Evolutionary conservation across 169 alveolate species (phyloP).

Genomic region (Pseudocohnilembus persalinus): DNA sequence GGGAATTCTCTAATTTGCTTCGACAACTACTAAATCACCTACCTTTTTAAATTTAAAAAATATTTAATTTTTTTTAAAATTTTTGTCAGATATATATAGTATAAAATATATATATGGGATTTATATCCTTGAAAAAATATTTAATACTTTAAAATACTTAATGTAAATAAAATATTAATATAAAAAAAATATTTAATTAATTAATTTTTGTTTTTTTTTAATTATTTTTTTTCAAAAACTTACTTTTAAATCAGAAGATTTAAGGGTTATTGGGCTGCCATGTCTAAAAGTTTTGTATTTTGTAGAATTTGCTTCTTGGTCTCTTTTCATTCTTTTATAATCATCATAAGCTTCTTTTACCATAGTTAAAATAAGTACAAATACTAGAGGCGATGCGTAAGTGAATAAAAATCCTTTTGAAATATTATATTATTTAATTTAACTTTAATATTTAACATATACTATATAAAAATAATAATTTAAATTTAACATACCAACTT

Average conservation of each 20-base stretch:
- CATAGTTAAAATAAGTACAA: constrained; percentile 66
- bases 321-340: constrained; percentile 68
- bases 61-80: too few species aligned
- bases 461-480: neutral
- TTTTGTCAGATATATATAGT: too few species aligned
- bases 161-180: too few species aligned
- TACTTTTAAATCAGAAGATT: constrained; percentile 42
- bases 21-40: constrained; percentile 68
- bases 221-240: too few species aligned
- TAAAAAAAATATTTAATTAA: too few species aligned
- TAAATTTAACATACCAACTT: constrained; percentile 48
- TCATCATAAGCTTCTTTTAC: constrained; percentile 75
- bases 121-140: too few species aligned
- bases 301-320: constrained; percentile 56
- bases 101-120: too few species aligned
- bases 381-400: constrained; percentile 71
- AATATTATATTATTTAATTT: neutral
- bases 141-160: too few species aligned
- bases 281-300: constrained; percentile 22
- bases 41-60: neutral
- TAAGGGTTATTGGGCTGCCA: constrained; percentile 6
- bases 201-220: too few species aligned
- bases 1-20: constrained; percentile 68
- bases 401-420: constrained; percentile 68
- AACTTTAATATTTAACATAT: neutral